Evolutionary conservation across 257 asterid species (phyloP).

Genomic region (Jasminum sambac): DNA sequence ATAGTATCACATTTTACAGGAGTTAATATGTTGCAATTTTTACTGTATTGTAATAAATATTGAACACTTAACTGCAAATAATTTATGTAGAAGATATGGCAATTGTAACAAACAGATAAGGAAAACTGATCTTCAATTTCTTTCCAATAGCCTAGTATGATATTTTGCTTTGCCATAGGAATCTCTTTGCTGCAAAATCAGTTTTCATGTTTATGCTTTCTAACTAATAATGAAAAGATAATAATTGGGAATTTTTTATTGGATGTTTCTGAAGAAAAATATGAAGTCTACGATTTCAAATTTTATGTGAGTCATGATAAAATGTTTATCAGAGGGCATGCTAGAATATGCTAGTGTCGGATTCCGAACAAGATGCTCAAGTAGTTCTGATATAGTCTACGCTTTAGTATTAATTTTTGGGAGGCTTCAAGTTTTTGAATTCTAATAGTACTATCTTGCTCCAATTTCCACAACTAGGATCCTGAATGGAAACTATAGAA

Average conservation of each 20-base stretch:
- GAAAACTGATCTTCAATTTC: not conserved
- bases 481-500: conserved; percentile 48
- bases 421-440: conserved; percentile 9
- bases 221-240: not conserved
- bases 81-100: not conserved
- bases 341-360: conserved; percentile 1
- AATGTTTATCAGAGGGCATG: conserved; percentile 3
- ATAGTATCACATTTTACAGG: not conserved
- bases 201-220: not conserved
- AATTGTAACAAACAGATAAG: not conserved
- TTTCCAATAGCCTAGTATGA: not conserved
- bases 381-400: not conserved
- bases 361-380: not conserved
- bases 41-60: not conserved
- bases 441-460: conserved; percentile 17
- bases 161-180: not conserved
- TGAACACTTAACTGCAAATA: not conserved
- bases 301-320: not conserved
- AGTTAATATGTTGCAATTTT: conserved; percentile 4
- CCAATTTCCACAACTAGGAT: conserved; percentile 28
- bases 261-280: not conserved
- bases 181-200: not conserved
- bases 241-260: not conserved
- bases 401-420: conserved; percentile 6
- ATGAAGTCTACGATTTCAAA: not conserved